phyloP scores from a whole-genome alignment of 805 yeast species.

The Schwanniomyces polymorphus region DNA sequence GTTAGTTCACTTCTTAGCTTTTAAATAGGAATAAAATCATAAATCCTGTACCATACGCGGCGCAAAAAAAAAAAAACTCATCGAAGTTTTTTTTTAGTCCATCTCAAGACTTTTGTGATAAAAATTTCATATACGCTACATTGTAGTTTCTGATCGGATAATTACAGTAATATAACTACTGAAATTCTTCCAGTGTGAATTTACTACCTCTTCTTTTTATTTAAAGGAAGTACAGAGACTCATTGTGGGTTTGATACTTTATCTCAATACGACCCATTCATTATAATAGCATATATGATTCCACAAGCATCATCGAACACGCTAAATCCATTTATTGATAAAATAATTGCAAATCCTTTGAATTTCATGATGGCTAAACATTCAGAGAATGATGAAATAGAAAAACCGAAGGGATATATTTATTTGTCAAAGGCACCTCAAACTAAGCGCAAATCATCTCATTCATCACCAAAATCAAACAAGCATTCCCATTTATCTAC shows the following conservation, averaged over 20 bases:
- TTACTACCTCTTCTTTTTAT: neutral
- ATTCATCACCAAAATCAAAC: neutral
- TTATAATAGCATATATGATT: slow-evolving; percentile 3
- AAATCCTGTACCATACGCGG: neutral
- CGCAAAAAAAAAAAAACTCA: neutral
- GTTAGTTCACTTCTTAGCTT: neutral
- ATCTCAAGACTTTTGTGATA: neutral
- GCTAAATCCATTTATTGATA: slow-evolving; percentile 58
- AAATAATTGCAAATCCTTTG: slow-evolving; percentile 61
- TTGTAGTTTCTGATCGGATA: neutral
- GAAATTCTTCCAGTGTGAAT: neutral
- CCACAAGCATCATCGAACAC: slow-evolving; percentile 18
- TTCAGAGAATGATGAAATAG: slow-evolving; percentile 37
- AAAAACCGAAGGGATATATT: slow-evolving; percentile 11
- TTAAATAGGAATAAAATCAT: neutral
- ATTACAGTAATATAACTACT: neutral
- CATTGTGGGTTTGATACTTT: neutral
- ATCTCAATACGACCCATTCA: neutral
- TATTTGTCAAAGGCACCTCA: slow-evolving; percentile 8
- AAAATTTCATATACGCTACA: neutral
- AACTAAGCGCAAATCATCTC: slow-evolving; percentile 5
- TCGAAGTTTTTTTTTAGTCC: neutral
- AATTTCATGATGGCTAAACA: slow-evolving; percentile 61
- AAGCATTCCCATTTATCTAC: neutral
- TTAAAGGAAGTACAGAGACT: neutral